Percentiles rank a stretch among this genome's conserved stretches.
These are phyloP conservation scores for Cryptosporidium viatorum DNA, from an alignment of 169 alveolate genomes.

Conservation along the genomic window DNA sequence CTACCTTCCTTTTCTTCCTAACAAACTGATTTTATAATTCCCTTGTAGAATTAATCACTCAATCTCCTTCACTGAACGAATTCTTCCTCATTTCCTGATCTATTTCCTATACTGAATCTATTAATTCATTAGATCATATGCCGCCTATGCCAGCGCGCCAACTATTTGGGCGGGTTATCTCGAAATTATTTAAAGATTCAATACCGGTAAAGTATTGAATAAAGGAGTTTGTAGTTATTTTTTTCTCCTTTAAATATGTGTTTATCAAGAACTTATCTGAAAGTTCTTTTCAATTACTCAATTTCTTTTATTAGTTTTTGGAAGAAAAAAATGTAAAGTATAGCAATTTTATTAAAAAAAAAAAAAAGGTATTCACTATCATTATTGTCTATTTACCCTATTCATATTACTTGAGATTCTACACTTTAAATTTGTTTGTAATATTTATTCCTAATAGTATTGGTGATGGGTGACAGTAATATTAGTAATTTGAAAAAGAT, in stretches of 20 bases:
- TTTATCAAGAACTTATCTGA: too few species aligned
- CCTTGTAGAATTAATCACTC: constrained; percentile 40
- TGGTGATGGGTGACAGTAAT: too few species aligned
- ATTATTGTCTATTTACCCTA: too few species aligned
- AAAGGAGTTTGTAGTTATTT: neutral
- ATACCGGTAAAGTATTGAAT: neutral
- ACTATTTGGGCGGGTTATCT: neutral
- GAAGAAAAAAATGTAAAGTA: too few species aligned
- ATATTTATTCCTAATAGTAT: too few species aligned
- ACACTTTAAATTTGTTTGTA: too few species aligned
- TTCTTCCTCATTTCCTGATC: constrained; percentile 23
- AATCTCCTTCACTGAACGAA: constrained; percentile 69
- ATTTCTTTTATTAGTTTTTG: too few species aligned
- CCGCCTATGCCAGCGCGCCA: constrained; percentile 2
- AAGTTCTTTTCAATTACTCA: too few species aligned
- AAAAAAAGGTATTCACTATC: too few species aligned
- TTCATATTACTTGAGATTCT: too few species aligned
- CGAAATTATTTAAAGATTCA: constrained; percentile 4
- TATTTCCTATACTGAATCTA: constrained; percentile 68
- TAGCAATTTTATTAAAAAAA: too few species aligned
- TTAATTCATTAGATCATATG: constrained; percentile 71
- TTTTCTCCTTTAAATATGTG: neutral
- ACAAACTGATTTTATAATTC: constrained; percentile 40
- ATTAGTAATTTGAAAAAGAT: too few species aligned
- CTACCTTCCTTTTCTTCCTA: constrained; percentile 43